phyloP scores from a whole-genome alignment of 768 basidiomycete species.

The Mrakia blollopis region DNA sequence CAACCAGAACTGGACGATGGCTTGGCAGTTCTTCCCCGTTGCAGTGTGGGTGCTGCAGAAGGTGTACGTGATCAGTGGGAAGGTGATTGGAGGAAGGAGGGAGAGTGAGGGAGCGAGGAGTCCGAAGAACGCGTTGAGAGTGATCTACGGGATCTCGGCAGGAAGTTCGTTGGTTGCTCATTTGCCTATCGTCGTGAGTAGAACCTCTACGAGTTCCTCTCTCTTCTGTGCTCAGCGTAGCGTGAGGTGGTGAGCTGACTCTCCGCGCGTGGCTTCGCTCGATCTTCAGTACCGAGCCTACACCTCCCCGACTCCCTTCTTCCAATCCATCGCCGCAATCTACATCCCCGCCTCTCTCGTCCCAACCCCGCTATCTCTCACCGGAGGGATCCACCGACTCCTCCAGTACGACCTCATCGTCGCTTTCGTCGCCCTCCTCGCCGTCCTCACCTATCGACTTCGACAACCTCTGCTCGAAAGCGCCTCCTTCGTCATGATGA shows the following conservation, averaged over 20 bases:
- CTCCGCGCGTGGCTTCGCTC: not conserved
- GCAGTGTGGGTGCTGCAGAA: not conserved
- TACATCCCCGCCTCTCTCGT: not conserved
- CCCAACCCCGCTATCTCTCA: not conserved
- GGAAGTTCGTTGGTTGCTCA: not conserved
- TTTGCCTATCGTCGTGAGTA: not conserved
- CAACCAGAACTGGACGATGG: not conserved
- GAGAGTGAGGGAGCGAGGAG: not conserved
- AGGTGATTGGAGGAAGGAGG: not conserved
- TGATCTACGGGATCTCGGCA: not conserved
- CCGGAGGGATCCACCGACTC: not conserved
- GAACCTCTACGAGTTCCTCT: no score
- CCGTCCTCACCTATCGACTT: not conserved
- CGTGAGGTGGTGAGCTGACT: no score
- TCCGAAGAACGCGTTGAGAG: not conserved
- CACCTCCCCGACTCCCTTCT: not conserved
- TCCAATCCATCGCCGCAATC: not conserved
- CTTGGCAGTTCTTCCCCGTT: conserved; percentile 1
- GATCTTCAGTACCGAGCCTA: not conserved
- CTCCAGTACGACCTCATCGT: not conserved
- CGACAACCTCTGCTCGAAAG: not conserved
- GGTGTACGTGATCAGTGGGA: not conserved
- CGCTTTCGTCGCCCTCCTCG: not conserved
- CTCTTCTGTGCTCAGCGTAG: no score
- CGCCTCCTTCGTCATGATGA: not conserved